Evolutionary conservation across 192 early-diverging fungal genomes (phyloP).

Genomic region (Phlyctochytrium bullatum): DNA sequence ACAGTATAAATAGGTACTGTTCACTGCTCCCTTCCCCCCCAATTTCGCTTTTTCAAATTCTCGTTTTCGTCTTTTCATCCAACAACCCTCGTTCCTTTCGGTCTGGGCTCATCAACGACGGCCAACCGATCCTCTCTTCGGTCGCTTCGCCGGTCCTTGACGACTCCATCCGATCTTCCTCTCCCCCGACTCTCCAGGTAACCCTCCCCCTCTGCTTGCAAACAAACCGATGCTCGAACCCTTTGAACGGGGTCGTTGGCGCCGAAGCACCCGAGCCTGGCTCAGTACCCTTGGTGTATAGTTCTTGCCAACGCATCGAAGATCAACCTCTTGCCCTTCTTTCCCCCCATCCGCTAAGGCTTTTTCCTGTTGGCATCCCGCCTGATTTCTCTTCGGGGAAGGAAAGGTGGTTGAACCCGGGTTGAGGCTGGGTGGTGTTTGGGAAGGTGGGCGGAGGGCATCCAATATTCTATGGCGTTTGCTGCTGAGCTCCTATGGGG

Average conservation of each 20-base stretch:
- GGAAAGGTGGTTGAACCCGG: not conserved
- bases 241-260: not conserved
- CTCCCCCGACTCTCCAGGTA: not conserved
- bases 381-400: not conserved
- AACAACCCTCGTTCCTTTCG: too few relatives aligned
- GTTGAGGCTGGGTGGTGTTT: not conserved
- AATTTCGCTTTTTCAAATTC: too few relatives aligned
- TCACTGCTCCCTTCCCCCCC: too few relatives aligned
- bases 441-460: not conserved
- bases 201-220: too few relatives aligned
- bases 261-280: not conserved
- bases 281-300: not conserved
- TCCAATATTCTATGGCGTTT: conserved; percentile 1
- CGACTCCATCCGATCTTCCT: not conserved
- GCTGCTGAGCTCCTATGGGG: not conserved
- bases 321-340: not conserved
- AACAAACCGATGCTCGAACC: conserved; percentile 1
- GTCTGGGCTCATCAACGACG: too few relatives aligned
- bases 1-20: too few relatives aligned
- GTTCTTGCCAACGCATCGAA: conserved; percentile 2
- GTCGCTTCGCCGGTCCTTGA: too few relatives aligned
- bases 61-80: too few relatives aligned
- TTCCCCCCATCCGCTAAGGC: not conserved
- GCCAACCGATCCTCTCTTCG: too few relatives aligned
- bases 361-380: not conserved